A percentile compares a stretch with the other conserved stretches of the same genome.
Conservation (phyloP, 768 basidiomycete species). For the Stropharia rugosoannulata region DNA sequence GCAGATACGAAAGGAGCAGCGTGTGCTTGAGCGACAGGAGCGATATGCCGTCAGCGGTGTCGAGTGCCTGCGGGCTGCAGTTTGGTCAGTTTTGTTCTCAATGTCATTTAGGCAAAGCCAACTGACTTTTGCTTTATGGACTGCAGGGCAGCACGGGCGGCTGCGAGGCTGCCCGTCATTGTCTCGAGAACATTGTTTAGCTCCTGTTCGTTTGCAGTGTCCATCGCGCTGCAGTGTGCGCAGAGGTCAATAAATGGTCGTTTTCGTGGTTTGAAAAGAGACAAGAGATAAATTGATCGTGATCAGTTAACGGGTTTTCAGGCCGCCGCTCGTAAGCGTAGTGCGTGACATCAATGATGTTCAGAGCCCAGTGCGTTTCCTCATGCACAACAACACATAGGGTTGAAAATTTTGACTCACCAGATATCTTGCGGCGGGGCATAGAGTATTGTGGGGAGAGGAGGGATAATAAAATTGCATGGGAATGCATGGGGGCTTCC, state of each 20-base stretch:
- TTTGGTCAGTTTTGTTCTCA: conserved; percentile 8
- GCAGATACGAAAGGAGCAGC: conserved; percentile 80
- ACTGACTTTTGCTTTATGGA: conserved; percentile 56
- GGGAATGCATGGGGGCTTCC: not conserved
- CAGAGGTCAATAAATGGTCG: conserved; percentile 7
- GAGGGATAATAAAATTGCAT: not conserved
- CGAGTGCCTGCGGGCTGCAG: conserved; percentile 30
- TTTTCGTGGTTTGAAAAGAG: not conserved
- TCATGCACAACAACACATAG: conserved; percentile 17
- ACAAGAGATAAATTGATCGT: conserved; percentile 14
- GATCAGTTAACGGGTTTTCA: conserved; percentile 55
- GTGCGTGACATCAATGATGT: conserved; percentile 40
- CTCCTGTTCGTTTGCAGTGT: conserved; percentile 19
- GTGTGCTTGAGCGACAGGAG: conserved; percentile 88
- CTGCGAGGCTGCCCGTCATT: conserved; percentile 62
- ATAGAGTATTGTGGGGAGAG: not conserved
- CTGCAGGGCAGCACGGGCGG: conserved; percentile 56
- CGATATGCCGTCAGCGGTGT: conserved; percentile 82
- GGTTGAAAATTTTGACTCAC: not conserved
- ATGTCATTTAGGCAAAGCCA: conserved; percentile 16
- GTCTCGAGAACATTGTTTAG: conserved; percentile 41
- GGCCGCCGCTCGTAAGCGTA: conserved; percentile 50
- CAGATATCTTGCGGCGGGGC: not conserved
- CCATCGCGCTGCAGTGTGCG: conserved; percentile 17
- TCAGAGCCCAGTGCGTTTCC: conserved; percentile 69